Conservation (phyloP, 495 filamentous ascomycete species). For the Aspergillus mulundensis region DNA sequence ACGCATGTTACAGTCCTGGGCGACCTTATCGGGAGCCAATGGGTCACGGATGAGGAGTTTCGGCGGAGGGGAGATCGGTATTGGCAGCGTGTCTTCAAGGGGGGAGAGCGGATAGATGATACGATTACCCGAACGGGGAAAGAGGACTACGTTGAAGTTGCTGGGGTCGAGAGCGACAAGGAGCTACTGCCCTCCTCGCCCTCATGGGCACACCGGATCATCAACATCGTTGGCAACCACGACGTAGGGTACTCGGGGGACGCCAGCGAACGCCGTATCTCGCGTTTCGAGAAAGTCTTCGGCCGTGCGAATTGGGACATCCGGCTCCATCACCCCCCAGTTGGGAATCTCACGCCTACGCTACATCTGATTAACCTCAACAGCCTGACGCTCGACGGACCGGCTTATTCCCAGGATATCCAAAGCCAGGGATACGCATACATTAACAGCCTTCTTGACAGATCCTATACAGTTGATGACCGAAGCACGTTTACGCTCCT, state of each 20-base stretch:
- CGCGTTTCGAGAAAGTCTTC: slow-evolving; percentile 77
- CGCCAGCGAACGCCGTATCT: slow-evolving; percentile 63
- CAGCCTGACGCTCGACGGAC: slow-evolving; percentile 84
- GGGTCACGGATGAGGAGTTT: slow-evolving; percentile 87
- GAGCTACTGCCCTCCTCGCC: slow-evolving; percentile 49
- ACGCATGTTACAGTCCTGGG: slow-evolving; percentile 88
- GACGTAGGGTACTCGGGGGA: slow-evolving; percentile 96
- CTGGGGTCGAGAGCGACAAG: slow-evolving; percentile 37
- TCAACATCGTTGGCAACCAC: slow-evolving; percentile 91
- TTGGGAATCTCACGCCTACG: slow-evolving; percentile 30
- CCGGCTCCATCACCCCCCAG: slow-evolving; percentile 49
- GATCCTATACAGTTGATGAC: slow-evolving; percentile 62
- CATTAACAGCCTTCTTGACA: slow-evolving; percentile 66
- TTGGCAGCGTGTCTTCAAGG: slow-evolving; percentile 77
- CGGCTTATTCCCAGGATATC: slow-evolving; percentile 58
- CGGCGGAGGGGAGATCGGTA: slow-evolving; percentile 62
- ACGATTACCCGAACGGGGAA: slow-evolving; percentile 41
- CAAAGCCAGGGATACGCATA: slow-evolving; percentile 72
- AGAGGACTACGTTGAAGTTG: background rate
- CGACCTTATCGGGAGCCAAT: slow-evolving; percentile 93
- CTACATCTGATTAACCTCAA: slow-evolving; percentile 85
- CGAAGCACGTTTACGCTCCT: slow-evolving; percentile 69
- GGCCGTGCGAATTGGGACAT: slow-evolving; percentile 86
- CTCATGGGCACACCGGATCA: slow-evolving; percentile 68
- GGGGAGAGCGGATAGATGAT: slow-evolving; percentile 63